Evolutionary conservation across 2,329 filamentous ascomycete species (phyloP).

Genomic region (Mycosphaerelloides madeirae): DNA sequence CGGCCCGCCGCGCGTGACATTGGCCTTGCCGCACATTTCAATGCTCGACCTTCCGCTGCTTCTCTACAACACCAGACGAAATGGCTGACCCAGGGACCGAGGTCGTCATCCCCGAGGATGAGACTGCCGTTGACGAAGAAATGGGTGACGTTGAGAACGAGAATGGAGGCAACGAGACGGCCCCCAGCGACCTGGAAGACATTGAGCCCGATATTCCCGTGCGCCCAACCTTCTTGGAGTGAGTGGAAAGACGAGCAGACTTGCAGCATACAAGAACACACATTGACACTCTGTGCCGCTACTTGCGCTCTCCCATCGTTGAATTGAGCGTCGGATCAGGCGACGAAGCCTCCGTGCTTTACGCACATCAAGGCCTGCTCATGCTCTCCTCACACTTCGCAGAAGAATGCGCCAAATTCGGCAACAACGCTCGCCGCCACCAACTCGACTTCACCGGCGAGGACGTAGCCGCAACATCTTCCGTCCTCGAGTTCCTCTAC

Average conservation of each 20-base stretch:
- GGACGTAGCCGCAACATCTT: slow-evolving; percentile 68
- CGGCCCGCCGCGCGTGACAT: too few relatives aligned
- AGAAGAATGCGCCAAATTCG: slow-evolving; percentile 58
- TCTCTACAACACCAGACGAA: slow-evolving; percentile 2
- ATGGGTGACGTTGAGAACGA: slow-evolving; percentile 40
- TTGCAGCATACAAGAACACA: neutral
- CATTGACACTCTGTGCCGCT: slow-evolving; percentile 29
- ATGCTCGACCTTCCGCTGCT: neutral
- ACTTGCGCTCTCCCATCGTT: slow-evolving; percentile 46
- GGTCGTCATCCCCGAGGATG: slow-evolving; percentile 30
- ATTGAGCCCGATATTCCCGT: slow-evolving; percentile 40
- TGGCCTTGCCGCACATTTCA: neutral
- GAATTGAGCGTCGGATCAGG: slow-evolving; percentile 46
- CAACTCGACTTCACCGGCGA: slow-evolving; percentile 64
- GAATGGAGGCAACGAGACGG: slow-evolving; percentile 30
- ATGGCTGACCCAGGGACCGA: slow-evolving; percentile 31
- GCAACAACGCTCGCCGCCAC: slow-evolving; percentile 53
- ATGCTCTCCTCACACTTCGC: slow-evolving; percentile 69
- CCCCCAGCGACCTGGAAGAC: slow-evolving; percentile 36
- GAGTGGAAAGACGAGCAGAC: slow-evolving; percentile 12
- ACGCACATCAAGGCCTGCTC: slow-evolving; percentile 75
- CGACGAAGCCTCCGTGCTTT: slow-evolving; percentile 59
- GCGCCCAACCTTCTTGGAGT: slow-evolving; percentile 45
- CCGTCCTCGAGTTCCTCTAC: slow-evolving; percentile 79
- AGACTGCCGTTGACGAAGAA: slow-evolving; percentile 45